Conservation (phyloP, 139 green algal genomes). For the Astrephomene gubernaculifera region DNA sequence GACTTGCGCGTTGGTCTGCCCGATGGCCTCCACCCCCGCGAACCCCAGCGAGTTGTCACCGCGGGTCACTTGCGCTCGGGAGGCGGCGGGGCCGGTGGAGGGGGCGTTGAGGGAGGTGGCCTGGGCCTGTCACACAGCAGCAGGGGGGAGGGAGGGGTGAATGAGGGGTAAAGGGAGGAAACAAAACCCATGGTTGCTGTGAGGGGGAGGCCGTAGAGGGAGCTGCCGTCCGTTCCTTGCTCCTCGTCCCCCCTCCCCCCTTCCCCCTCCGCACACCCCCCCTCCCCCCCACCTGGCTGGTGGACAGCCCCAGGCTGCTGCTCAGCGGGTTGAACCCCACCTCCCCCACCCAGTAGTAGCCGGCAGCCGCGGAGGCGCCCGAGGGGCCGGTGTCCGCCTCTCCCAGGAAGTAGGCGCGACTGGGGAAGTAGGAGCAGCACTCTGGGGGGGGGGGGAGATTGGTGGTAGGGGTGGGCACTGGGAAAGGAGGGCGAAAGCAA, state of each 20-base stretch:
- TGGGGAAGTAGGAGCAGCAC: slow-evolving; percentile 35
- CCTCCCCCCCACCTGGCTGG: slow-evolving; percentile 12
- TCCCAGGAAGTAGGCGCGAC: slow-evolving; percentile 12
- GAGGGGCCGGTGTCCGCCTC: slow-evolving; percentile 10
- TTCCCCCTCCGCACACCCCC: not conserved
- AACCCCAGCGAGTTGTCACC: slow-evolving; percentile 44
- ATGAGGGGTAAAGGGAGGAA: too few relatives aligned
- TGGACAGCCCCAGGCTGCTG: slow-evolving; percentile 33
- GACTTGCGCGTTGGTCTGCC: slow-evolving; percentile 42
- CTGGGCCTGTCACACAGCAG: slow-evolving; percentile 21
- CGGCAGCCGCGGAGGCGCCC: not conserved
- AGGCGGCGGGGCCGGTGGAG: not conserved
- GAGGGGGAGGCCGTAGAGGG: not conserved
- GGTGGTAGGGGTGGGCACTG: not conserved
- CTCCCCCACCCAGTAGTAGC: slow-evolving; percentile 43
- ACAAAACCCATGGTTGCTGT: too few relatives aligned
- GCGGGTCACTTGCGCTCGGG: not conserved
- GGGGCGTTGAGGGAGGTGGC: slow-evolving; percentile 1
- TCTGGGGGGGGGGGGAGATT: not conserved
- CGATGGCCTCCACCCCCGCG: slow-evolving; percentile 38
- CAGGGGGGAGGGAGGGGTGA: not conserved
- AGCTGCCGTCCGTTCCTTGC: not conserved
- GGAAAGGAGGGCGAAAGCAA: not conserved
- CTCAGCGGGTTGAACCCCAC: slow-evolving; percentile 39
- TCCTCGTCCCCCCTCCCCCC: not conserved